A percentile compares a stretch with the other conserved stretches of the same genome.
Evolutionary conservation across 2,329 filamentous ascomycete species (phyloP).

Genomic region (Penicillium sp.): DNA sequence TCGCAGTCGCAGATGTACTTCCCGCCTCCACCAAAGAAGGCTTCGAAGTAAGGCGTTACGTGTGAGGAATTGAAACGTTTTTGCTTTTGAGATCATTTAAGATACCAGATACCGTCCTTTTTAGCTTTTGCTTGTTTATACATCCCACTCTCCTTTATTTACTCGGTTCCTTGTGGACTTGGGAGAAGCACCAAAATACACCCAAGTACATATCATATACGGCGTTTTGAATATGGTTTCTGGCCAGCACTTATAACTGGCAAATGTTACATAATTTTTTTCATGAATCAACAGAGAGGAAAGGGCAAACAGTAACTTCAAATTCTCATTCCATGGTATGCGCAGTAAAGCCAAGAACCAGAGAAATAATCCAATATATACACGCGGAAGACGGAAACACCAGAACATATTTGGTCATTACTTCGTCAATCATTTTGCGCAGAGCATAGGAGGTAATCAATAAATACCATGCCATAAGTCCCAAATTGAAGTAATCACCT

Average conservation of each 20-base stretch:
- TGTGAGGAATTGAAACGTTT: neutral
- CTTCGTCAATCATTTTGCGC: slow-evolving; percentile 9
- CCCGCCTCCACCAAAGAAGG: slow-evolving; percentile 46
- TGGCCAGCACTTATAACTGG: neutral
- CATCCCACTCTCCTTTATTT: slow-evolving; percentile 1
- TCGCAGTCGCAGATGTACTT: slow-evolving; percentile 38
- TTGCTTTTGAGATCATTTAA: neutral
- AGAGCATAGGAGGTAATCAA: neutral
- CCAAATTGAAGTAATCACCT: neutral
- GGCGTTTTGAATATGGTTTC: slow-evolving; percentile 5
- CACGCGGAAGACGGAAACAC: neutral
- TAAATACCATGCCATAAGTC: neutral
- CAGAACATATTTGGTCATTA: slow-evolving; percentile 9
- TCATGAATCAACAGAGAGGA: neutral
- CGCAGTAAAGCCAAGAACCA: neutral
- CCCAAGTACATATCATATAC: slow-evolving; percentile 12
- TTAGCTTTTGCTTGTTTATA: slow-evolving; percentile 3
- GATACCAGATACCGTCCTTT: slow-evolving; percentile 17
- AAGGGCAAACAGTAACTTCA: neutral
- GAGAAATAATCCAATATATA: neutral
- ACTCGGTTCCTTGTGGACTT: slow-evolving; percentile 1
- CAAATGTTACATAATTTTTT: neutral
- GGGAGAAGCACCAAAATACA: slow-evolving; percentile 14
- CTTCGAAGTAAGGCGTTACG: slow-evolving; percentile 18
- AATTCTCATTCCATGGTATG: neutral